Conservation (phyloP, 805 yeast species). For the Metschnikowia continentalis region DNA sequence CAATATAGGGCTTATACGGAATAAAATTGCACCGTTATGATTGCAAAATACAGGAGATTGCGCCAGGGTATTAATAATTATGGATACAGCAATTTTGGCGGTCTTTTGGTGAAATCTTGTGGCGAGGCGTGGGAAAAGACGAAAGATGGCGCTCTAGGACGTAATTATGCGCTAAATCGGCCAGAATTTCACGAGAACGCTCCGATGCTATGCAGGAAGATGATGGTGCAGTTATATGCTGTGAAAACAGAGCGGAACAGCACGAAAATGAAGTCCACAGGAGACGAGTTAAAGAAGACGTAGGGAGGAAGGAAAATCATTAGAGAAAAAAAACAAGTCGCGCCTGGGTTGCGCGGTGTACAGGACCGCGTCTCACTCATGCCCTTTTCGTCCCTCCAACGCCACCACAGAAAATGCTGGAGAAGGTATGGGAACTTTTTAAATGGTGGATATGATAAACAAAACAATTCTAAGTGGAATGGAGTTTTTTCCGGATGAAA, state of each 20-base stretch:
- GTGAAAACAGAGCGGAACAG: not conserved
- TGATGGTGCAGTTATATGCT: not conserved
- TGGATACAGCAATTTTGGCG: not conserved
- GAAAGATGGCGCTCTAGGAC: not conserved
- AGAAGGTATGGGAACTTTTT: no score
- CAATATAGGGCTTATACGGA: no score
- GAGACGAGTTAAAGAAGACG: not conserved
- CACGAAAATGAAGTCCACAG: not conserved
- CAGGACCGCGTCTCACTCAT: not conserved
- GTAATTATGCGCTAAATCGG: not conserved
- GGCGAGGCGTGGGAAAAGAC: not conserved
- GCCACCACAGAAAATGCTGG: no score
- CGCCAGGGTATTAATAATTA: no score
- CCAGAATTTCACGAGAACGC: not conserved
- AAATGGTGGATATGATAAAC: no score
- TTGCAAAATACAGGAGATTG: not conserved
- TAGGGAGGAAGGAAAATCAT: not conserved
- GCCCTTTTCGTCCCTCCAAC: not conserved
- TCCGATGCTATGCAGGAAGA: no score
- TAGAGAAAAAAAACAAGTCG: conserved; percentile 3
- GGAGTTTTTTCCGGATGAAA: no score
- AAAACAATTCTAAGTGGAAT: no score
- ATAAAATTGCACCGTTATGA: not conserved
- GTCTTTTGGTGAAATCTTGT: not conserved
- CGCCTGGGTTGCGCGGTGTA: not conserved